Evolutionary conservation across 352 stramenopile species (phyloP), one percentile per base, ranked within the genome.

Genomic region (Plasmopara halstedii): DNA sequence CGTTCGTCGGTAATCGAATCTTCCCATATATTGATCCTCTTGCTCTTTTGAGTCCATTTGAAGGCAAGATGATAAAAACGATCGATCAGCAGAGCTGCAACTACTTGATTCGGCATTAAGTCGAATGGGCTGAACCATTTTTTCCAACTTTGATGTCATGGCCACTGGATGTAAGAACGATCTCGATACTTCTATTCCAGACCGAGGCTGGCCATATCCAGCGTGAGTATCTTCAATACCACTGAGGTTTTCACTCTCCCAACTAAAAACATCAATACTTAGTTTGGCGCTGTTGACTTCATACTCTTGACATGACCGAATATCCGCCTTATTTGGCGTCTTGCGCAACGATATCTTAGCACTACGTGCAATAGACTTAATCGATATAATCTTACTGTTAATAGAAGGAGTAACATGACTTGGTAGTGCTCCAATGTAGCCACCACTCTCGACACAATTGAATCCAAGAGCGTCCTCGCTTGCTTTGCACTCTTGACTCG

Each of bases 331-430:
- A 15, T 35, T 55, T 37, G 50, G 55, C 13, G 29, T 32, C 6
- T 34, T 42, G 5, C 61, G 58, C 58, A 53, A 67, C 7, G 59
- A 36, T 18, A 40, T 54, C 13, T 53, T 68, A 20, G 50, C 56
- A 20, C 54, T 58, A 15, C 50, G 42, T n/a, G 47, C 29, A 3
- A 85, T 65, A 5, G 70, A 64, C 44, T 73, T 74, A 43, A 85
- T 73, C 3, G 73, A 85, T 37, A 85, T 79, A 34, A 85, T 58
- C 37, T 85, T 85, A 40, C 42, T 61, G 21, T 23, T 55, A 13
- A 52, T 40, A 18, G 34, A 35, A 11, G 54, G 52, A 29, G 67
- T 50, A 22, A 46, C 11, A 46, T 42, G 48, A 29, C 46, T 44
- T 9, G 60, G 59, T 14, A 58, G 37, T 35, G 55, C 42, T 38